Conservation (phyloP, 495 filamentous ascomycete genomes). For the Aspergillus ellipticus region DNA sequence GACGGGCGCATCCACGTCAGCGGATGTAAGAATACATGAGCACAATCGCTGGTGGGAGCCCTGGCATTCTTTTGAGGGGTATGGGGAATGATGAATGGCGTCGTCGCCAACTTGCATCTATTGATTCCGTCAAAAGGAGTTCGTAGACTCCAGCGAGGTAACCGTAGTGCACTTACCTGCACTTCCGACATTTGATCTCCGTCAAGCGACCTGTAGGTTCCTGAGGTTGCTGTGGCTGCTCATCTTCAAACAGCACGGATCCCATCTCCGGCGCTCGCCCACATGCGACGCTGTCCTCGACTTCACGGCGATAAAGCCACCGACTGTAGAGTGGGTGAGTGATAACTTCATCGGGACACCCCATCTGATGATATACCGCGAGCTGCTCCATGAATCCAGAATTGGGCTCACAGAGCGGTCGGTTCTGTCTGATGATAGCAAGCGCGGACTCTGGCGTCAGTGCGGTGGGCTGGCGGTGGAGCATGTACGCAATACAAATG, state of each 20-base stretch:
- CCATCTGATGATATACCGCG: conserved; percentile 80
- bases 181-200: conserved; percentile 63
- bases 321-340: conserved; percentile 72
- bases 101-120: conserved; percentile 62
- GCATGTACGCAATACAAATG: conserved; percentile 78
- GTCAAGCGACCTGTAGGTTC: conserved; percentile 24
- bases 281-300: conserved; percentile 66
- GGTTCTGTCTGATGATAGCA: conserved; percentile 55
- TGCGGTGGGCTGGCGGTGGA: conserved; percentile 53
- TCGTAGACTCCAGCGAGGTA: not conserved
- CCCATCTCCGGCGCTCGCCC: conserved; percentile 69
- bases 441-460: conserved; percentile 60
- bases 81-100: conserved; percentile 58
- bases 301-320: conserved; percentile 79
- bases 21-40: conserved; percentile 85
- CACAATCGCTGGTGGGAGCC: conserved; percentile 47
- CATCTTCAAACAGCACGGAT: conserved; percentile 81
- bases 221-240: conserved; percentile 39
- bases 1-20: conserved; percentile 89
- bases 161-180: conserved; percentile 50
- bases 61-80: conserved; percentile 24
- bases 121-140: not conserved
- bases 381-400: conserved; percentile 85
- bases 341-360: conserved; percentile 66
- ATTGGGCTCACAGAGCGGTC: conserved; percentile 80